Percentiles rank a stretch among this genome's conserved stretches.
Conservation (phyloP, 805 yeast species). For the Kazachstania bromeliacearum region DNA sequence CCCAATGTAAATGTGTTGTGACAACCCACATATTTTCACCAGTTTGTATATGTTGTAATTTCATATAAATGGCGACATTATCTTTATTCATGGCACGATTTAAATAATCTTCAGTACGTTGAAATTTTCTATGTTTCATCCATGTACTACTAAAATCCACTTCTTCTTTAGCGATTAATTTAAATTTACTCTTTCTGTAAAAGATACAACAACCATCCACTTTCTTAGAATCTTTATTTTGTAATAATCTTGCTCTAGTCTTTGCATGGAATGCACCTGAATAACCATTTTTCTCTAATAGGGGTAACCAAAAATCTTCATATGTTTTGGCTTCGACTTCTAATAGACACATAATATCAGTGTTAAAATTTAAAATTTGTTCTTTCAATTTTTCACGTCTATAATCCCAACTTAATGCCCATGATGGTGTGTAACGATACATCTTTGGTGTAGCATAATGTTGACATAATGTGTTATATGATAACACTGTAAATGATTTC, state of each 20-base stretch:
- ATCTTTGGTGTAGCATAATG: constrained; percentile 87
- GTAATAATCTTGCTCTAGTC: constrained; percentile 88
- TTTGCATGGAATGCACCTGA: constrained; percentile 75
- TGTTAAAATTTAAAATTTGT: constrained; percentile 53
- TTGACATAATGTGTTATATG: constrained; percentile 90
- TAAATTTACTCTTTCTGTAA: constrained; percentile 60
- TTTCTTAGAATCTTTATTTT: constrained; percentile 65
- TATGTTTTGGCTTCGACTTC: constrained; percentile 85
- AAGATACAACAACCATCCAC: constrained; percentile 99
- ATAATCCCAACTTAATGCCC: constrained; percentile 94
- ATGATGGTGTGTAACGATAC: constrained; percentile 91
- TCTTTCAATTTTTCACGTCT: constrained; percentile 68
- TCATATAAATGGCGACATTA: constrained; percentile 72
- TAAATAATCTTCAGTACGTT: constrained; percentile 87
- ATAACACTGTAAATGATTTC: constrained; percentile 60
- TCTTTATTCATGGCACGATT: constrained; percentile 95
- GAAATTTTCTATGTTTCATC: constrained; percentile 74
- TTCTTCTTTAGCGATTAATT: constrained; percentile 56
- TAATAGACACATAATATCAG: constrained; percentile 85
- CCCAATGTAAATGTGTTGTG: constrained; percentile 97
- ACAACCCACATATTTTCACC: constrained; percentile 67
- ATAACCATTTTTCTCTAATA: constrained; percentile 66
- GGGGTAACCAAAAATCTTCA: constrained; percentile 79
- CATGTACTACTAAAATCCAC: constrained; percentile 79
- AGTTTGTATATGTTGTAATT: constrained; percentile 62